Conservation (phyloP, 1,284 basidiomycete genomes). For the Ustilago sp. region DNA sequence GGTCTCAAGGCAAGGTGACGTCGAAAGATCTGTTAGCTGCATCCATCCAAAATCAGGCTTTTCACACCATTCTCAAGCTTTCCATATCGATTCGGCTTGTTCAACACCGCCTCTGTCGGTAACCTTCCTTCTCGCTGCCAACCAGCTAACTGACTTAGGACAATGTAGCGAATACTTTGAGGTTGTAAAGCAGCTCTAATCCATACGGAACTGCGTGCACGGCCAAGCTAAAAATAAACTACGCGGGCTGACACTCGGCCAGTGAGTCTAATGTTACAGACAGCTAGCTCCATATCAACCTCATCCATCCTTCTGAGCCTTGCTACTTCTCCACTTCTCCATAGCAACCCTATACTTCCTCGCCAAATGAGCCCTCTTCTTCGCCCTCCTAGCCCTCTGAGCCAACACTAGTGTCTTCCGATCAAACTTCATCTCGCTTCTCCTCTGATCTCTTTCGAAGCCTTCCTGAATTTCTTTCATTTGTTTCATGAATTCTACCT, state of each 20-base stretch:
- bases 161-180: too few relatives aligned
- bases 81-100: background rate
- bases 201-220: background rate
- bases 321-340: constrained; percentile 15
- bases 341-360: constrained; percentile 23
- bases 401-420: constrained; percentile 52
- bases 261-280: background rate
- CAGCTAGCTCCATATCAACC: background rate
- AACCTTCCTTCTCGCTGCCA: too few relatives aligned
- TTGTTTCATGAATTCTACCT: constrained; percentile 10
- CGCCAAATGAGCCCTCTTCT: constrained; percentile 31
- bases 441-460: constrained; percentile 50
- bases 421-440: constrained; percentile 51
- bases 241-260: background rate
- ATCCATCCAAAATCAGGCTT: background rate
- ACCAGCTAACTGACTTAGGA: too few relatives aligned
- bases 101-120: background rate
- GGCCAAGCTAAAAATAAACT: constrained; percentile 26
- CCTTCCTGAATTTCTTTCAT: constrained; percentile 17
- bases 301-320: background rate
- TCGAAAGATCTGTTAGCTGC: constrained; percentile 41
- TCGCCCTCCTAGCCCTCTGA: constrained; percentile 51
- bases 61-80: background rate
- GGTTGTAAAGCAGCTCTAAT: too few relatives aligned
- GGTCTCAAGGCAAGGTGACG: constrained; percentile 20